phyloP scores from a whole-genome alignment of 495 filamentous ascomycete genomes.

The Neurospora tetraspora region DNA sequence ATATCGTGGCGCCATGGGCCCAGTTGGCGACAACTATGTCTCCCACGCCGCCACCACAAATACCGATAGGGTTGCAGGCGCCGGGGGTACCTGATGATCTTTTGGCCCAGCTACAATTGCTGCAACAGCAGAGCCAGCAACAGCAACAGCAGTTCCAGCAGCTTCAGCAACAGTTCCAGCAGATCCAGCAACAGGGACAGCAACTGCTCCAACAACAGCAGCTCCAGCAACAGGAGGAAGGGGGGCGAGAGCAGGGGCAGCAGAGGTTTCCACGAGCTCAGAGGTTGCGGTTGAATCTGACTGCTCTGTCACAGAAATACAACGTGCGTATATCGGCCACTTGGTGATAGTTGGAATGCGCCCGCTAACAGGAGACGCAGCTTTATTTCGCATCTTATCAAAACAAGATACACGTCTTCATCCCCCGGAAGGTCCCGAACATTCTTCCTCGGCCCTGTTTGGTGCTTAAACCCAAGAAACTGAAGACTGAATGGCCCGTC shows the following conservation, averaged over 20 bases:
- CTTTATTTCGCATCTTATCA: slow-evolving; percentile 71
- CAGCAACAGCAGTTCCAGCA: not conserved
- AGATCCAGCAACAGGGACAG: not conserved
- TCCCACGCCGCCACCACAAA: not conserved
- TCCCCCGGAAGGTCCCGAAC: slow-evolving; percentile 51
- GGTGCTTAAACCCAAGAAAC: slow-evolving; percentile 53
- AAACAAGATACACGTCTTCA: slow-evolving; percentile 62
- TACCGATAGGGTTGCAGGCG: not conserved
- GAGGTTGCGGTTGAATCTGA: slow-evolving; percentile 35
- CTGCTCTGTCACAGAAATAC: slow-evolving; percentile 37
- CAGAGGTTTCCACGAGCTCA: slow-evolving; percentile 24
- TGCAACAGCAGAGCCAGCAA: not conserved
- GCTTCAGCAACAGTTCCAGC: not conserved
- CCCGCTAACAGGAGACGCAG: slow-evolving; percentile 12
- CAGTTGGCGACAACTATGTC: not conserved
- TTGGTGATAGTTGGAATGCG: not conserved
- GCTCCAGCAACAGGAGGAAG: slow-evolving; percentile 5
- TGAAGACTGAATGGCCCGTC: slow-evolving; percentile 26
- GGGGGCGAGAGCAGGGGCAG: not conserved
- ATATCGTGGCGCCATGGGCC: not conserved
- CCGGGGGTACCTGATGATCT: not conserved
- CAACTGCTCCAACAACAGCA: not conserved
- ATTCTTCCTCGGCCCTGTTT: slow-evolving; percentile 52
- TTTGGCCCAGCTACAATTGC: not conserved
- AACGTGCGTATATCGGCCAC: slow-evolving; percentile 23